Base-by-base conservation (phyloP, 306 rosid genomes). In the Corylus avellana region DNA sequence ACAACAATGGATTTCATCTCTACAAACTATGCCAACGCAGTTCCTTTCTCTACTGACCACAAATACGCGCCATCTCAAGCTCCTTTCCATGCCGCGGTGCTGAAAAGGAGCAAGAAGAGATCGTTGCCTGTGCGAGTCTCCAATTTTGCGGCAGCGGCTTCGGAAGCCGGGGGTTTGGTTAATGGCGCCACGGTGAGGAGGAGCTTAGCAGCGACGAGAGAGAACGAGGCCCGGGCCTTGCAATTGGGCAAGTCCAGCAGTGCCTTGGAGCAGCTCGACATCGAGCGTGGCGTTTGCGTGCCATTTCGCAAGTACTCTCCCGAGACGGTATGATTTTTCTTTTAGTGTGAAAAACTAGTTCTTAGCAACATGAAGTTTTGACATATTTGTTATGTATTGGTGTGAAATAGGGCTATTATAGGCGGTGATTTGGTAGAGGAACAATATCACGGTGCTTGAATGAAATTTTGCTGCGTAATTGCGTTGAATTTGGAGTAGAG, bases 301-400 rank as follows among this genome's bases (percentile, higher is more conserved):
- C 99, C 99, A 25, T 96, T 90, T 85, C 97, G 97, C 90, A 95
- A 95, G 90, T 95, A 95, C 83, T 85, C 97, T 78, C 99, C 99
- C 20, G 92, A 93, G 80, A 90, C 73, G 67, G 99, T 95, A 92
- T 44, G 97, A 58, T 49, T 78, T 81, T 75, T 73, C 54, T 72
- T 32, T 63, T 51, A 44, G 55, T 9, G 35, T 54, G 79, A 78
- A 16, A 46, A 46, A 53, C 27, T 22, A 58, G 10, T 48, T 9
- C 2, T 48, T 32, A 14, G 11, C 48, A 25, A 42, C 32, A 7
- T 53, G 32, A 22, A 58, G 22, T 58, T 58, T 5, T 54, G 64
- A 35, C 1, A 5, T 22, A 9, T 10, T 10, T 20, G 12, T 10
- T 58, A 58, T 22, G 64, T 58, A 58, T 55, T 55, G 61, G 20